These are phyloP conservation scores for Melampsora abietis-canadensis DNA, from an alignment of 1,284 basidiomycete species.

Conservation along the genomic window DNA sequence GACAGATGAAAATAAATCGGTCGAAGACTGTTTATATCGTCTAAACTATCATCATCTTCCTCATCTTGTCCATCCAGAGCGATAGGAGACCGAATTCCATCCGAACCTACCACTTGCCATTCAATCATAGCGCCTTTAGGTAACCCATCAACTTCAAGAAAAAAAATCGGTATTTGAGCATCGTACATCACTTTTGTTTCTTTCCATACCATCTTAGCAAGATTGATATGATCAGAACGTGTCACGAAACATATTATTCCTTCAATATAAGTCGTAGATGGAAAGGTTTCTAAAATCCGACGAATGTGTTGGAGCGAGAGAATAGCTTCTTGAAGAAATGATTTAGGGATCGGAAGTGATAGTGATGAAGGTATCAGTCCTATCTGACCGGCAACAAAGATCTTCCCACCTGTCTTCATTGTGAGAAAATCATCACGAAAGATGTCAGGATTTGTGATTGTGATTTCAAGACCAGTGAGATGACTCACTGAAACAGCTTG, in stretches of 20 bases:
- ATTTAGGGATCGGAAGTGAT: constrained; percentile 60
- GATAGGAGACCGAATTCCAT: constrained; percentile 50
- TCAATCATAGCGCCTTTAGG: constrained; percentile 68
- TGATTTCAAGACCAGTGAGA: neutral
- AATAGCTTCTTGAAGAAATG: constrained; percentile 65
- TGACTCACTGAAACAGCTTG: constrained; percentile 74
- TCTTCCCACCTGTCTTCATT: constrained; percentile 64
- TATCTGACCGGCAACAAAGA: constrained; percentile 92
- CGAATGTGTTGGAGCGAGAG: constrained; percentile 76
- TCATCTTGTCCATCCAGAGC: constrained; percentile 42
- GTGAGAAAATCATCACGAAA: constrained; percentile 1
- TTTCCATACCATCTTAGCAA: constrained; percentile 26
- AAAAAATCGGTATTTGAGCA: constrained; percentile 59
- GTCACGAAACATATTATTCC: constrained; percentile 21
- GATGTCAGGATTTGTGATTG: constrained; percentile 1
- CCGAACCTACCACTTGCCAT: constrained; percentile 55
- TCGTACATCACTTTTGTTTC: constrained; percentile 38
- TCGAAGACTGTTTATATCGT: neutral
- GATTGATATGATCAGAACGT: neutral
- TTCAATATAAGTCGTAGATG: constrained; percentile 42
- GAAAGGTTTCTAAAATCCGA: constrained; percentile 60
- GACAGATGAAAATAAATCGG: neutral
- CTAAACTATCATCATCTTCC: constrained; percentile 45
- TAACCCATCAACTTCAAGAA: constrained; percentile 66
- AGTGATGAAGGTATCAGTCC: constrained; percentile 76